phyloP scores from a whole-genome alignment of 2,329 filamentous ascomycete genomes.

The Xylaria sp. region DNA sequence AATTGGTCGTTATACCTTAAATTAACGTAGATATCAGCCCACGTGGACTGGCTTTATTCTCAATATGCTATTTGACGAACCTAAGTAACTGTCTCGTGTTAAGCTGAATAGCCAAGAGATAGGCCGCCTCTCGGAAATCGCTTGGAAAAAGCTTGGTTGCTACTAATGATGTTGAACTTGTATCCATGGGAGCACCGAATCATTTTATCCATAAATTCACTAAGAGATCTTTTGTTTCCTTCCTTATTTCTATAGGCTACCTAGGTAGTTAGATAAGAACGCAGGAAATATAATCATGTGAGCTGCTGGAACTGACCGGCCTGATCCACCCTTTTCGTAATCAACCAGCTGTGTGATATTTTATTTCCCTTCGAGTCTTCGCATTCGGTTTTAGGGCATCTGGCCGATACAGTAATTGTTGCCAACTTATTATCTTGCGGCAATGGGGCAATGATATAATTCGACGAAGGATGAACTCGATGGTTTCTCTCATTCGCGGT shows the following conservation, averaged over 20 bases:
- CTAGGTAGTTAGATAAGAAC: neutral
- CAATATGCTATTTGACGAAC: neutral
- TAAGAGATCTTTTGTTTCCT: neutral
- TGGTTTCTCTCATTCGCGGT: neutral
- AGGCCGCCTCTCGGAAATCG: neutral
- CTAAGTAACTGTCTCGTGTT: neutral
- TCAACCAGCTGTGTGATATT: neutral
- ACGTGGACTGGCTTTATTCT: neutral
- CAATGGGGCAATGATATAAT: constrained; percentile 2
- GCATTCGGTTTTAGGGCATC: neutral
- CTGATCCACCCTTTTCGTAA: neutral
- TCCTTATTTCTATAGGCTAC: neutral
- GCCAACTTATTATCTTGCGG: neutral
- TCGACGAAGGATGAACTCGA: neutral
- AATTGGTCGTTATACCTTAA: neutral
- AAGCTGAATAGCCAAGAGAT: constrained; percentile 8
- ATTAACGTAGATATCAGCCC: neutral
- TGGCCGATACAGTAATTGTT: neutral
- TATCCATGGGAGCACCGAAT: neutral
- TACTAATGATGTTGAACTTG: neutral
- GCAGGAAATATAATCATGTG: neutral
- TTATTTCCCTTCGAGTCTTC: neutral
- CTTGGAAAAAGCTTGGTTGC: constrained; percentile 12
- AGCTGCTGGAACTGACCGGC: neutral
- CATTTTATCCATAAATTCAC: neutral